Conservation (phyloP, 768 basidiomycete genomes). For the Mycena alexandri region DNA sequence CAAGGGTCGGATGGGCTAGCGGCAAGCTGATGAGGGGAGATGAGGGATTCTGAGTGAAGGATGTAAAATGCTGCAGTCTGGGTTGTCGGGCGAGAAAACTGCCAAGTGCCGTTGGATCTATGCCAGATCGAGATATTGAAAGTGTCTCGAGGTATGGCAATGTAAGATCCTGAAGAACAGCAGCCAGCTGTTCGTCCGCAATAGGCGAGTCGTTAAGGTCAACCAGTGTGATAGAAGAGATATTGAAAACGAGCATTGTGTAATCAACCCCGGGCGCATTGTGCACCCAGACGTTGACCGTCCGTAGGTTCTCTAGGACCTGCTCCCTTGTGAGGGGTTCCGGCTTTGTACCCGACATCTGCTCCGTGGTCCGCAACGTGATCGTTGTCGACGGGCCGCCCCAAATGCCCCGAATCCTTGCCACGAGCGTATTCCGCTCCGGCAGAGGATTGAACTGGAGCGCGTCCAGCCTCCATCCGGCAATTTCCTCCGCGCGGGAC, state of each 20-base stretch:
- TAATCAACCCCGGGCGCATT: background rate
- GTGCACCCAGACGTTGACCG: too few species aligned
- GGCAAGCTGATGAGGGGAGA: background rate
- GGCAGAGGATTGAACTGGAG: background rate
- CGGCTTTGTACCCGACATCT: too few species aligned
- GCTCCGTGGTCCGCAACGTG: too few species aligned
- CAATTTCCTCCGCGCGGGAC: background rate
- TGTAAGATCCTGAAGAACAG: background rate
- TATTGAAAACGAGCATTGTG: background rate
- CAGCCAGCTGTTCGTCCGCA: background rate
- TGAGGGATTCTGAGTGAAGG: too few species aligned
- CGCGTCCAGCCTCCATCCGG: background rate
- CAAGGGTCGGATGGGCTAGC: conserved; percentile 3
- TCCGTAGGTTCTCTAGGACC: too few species aligned
- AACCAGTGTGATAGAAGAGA: background rate
- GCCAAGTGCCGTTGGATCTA: background rate
- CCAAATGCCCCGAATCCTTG: background rate
- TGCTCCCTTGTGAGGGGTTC: too few species aligned
- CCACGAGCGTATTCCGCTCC: too few species aligned
- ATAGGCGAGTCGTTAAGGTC: background rate
- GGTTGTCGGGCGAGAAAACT: conserved; percentile 1
- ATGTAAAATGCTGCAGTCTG: background rate
- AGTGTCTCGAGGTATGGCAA: background rate
- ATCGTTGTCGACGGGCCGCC: too few species aligned
- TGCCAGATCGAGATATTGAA: background rate